Conservation (phyloP, 768 basidiomycete genomes). For the Hemileccinum rubropunctum region DNA sequence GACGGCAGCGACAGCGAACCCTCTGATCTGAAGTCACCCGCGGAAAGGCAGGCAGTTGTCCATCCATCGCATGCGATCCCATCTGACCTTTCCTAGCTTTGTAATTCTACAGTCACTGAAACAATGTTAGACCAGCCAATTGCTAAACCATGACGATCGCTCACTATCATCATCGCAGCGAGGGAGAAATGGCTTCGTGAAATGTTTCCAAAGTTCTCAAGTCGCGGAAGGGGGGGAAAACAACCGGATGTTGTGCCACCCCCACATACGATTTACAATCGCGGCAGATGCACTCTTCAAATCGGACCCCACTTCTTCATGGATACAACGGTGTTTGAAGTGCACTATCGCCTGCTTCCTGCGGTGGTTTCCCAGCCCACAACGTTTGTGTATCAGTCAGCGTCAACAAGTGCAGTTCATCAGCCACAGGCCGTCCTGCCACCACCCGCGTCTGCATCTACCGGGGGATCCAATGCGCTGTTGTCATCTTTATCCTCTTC, state of each 20-base stretch:
- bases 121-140: constrained; percentile 49
- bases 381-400: constrained; percentile 28
- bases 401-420: constrained; percentile 19
- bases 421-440: constrained; percentile 20
- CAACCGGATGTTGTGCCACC: constrained; percentile 52
- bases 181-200: constrained; percentile 66
- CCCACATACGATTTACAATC: constrained; percentile 61
- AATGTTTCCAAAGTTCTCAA: constrained; percentile 70
- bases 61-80: neutral
- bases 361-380: constrained; percentile 18
- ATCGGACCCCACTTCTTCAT: constrained; percentile 75
- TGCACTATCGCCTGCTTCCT: constrained; percentile 55
- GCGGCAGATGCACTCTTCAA: constrained; percentile 67
- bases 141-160: constrained; percentile 12
- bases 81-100: constrained; percentile 39
- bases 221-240: constrained; percentile 59
- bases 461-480: constrained; percentile 37
- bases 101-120: constrained; percentile 65
- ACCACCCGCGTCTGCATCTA: constrained; percentile 18
- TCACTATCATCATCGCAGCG: constrained; percentile 40
- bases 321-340: constrained; percentile 70
- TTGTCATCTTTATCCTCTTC: constrained; percentile 44
- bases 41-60: constrained; percentile 50
- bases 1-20: constrained; percentile 42
- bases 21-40: constrained; percentile 41